Evolutionary conservation across 108 stramenopile genomes (phyloP).

Genomic region (Discostella stelligeroides): DNA sequence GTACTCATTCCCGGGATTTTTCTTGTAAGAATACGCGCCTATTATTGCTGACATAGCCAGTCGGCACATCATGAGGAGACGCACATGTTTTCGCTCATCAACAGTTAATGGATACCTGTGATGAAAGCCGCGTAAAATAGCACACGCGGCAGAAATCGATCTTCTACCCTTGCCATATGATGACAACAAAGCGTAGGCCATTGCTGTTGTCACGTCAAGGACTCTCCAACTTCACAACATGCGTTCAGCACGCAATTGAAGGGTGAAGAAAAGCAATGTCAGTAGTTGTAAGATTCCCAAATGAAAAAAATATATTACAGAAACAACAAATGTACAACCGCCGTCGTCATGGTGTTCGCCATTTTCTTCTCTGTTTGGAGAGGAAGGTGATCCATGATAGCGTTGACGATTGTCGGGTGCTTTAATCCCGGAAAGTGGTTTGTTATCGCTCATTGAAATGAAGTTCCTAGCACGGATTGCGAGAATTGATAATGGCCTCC

Average conservation of each 20-base stretch:
- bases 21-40: slow-evolving; percentile 79
- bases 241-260: slow-evolving; percentile 3
- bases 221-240: slow-evolving; percentile 76
- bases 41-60: slow-evolving; percentile 80
- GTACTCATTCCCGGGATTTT: slow-evolving; percentile 85
- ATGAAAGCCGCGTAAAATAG: slow-evolving; percentile 76
- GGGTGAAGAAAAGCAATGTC: no score
- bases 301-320: slow-evolving; percentile 19
- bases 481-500: slow-evolving; percentile 63
- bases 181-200: slow-evolving; percentile 87
- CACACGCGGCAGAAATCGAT: slow-evolving; percentile 77
- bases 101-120: slow-evolving; percentile 63
- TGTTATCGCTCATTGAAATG: slow-evolving; percentile 89
- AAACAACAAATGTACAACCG: slow-evolving; percentile 59
- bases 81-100: slow-evolving; percentile 72
- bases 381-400: slow-evolving; percentile 77
- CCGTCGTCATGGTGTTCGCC: slow-evolving; percentile 79
- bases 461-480: slow-evolving; percentile 66
- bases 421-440: slow-evolving; percentile 88
- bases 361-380: slow-evolving; percentile 11
- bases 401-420: slow-evolving; percentile 87
- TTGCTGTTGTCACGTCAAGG: slow-evolving; percentile 78
- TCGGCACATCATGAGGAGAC: slow-evolving; percentile 72
- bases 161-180: slow-evolving; percentile 68
- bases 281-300: slow-evolving; percentile 7